Evolutionary conservation across 2,329 filamentous ascomycete genomes (phyloP).

Genomic region (Sporothrix luriei): DNA sequence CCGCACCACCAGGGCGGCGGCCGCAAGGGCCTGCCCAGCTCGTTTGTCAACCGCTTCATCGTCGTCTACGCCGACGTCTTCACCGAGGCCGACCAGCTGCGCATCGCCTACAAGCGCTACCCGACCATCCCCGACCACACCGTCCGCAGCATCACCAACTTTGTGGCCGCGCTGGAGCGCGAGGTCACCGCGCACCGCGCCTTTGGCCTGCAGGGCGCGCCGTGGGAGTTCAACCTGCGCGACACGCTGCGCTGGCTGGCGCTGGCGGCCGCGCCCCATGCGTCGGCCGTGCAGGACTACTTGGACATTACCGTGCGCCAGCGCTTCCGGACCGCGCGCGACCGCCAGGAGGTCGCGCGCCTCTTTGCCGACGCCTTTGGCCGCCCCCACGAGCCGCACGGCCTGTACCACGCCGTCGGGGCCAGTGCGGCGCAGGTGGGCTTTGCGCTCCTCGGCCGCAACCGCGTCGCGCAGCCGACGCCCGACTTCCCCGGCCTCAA

Average conservation of each 20-base stretch:
- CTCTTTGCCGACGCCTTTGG: conserved; percentile 70
- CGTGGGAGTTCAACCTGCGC: conserved; percentile 95
- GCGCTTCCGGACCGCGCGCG: conserved; percentile 74
- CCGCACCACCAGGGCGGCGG: conserved; percentile 96
- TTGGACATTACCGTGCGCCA: conserved; percentile 81
- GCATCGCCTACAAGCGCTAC: conserved; percentile 80
- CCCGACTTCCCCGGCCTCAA: conserved; percentile 56
- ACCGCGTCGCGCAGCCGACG: conserved; percentile 54
- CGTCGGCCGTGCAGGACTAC: conserved; percentile 64
- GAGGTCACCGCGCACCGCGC: conserved; percentile 63
- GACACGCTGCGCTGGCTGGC: conserved; percentile 88
- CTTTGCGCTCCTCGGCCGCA: conserved; percentile 68
- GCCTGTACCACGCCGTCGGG: conserved; percentile 72
- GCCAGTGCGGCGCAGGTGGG: conserved; percentile 74
- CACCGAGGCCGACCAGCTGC: conserved; percentile 73
- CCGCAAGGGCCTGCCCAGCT: conserved; percentile 88
- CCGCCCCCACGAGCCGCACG: conserved; percentile 55
- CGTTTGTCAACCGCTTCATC: conserved; percentile 97
- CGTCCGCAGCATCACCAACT: conserved; percentile 70
- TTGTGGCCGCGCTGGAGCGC: conserved; percentile 78
- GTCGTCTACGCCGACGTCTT: conserved; percentile 97
- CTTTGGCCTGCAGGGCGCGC: conserved; percentile 68
- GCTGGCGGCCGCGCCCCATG: conserved; percentile 51
- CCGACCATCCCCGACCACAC: conserved; percentile 61
- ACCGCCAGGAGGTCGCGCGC: conserved; percentile 65